Percentiles rank a stretch among this genome's conserved stretches.
phyloP scores from a whole-genome alignment of 108 stramenopile species.

The Fragilariopsis cylindrus region DNA sequence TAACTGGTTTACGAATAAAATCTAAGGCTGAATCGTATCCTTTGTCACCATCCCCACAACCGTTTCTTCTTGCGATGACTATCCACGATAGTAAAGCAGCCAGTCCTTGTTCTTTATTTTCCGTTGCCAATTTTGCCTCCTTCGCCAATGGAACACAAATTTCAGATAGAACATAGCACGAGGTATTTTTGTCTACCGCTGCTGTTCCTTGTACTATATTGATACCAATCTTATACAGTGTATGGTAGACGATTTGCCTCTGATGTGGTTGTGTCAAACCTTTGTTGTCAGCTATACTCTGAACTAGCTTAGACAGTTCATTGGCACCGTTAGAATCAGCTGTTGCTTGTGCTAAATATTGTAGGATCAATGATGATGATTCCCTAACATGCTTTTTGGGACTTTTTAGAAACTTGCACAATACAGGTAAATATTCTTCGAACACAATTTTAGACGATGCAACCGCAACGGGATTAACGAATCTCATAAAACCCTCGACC shows the following conservation, averaged over 20 bases:
- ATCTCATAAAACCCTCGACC: slow-evolving; percentile 33
- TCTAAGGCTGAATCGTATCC: slow-evolving; percentile 53
- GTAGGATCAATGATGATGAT: slow-evolving; percentile 17
- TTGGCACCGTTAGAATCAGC: neutral
- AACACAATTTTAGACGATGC: slow-evolving; percentile 11
- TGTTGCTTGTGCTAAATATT: slow-evolving; percentile 10
- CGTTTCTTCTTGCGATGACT: slow-evolving; percentile 39
- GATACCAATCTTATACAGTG: slow-evolving; percentile 18
- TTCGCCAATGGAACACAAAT: slow-evolving; percentile 37
- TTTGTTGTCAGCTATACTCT: slow-evolving; percentile 18
- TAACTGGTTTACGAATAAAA: slow-evolving; percentile 49
- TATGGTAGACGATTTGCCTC: slow-evolving; percentile 29
- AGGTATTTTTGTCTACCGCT: neutral
- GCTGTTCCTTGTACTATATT: slow-evolving; percentile 1
- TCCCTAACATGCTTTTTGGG: slow-evolving; percentile 33
- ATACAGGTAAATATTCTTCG: slow-evolving; percentile 25
- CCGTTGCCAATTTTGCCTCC: slow-evolving; percentile 51
- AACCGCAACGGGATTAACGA: slow-evolving; percentile 7
- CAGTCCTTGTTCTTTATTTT: slow-evolving; percentile 43
- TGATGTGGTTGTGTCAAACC: slow-evolving; percentile 21
- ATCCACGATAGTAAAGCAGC: slow-evolving; percentile 65
- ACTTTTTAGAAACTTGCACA: slow-evolving; percentile 29
- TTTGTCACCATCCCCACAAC: slow-evolving; percentile 4
- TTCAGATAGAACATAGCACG: slow-evolving; percentile 21
- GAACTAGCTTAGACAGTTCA: slow-evolving; percentile 8